phyloP scores from a whole-genome alignment of 1,139 yeast species.

The Yamadazyma taylorii region DNA sequence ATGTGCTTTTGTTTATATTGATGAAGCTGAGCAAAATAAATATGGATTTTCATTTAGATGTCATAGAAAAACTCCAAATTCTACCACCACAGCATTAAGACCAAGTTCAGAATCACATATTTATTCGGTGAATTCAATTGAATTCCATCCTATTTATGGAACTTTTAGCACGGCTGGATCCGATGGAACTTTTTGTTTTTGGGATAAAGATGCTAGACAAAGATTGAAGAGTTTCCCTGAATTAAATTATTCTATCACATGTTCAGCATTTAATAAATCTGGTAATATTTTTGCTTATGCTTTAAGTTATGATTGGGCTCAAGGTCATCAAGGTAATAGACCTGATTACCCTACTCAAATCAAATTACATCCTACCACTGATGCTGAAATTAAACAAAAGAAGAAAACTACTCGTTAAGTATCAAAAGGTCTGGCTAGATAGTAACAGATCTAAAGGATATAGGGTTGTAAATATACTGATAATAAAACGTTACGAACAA shows the following conservation, averaged over 20 bases:
- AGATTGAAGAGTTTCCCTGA: conserved; percentile 80
- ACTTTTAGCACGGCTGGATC: conserved; percentile 94
- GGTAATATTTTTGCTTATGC: conserved; percentile 93
- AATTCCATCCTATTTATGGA: conserved; percentile 87
- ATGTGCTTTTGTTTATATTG: conserved; percentile 94
- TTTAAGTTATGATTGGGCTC: conserved; percentile 91
- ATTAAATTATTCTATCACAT: conserved; percentile 71
- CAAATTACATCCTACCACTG: conserved; percentile 81
- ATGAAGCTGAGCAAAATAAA: conserved; percentile 72
- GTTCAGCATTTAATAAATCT: conserved; percentile 75
- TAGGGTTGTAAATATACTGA: too few species aligned
- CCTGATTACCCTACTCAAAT: conserved; percentile 74
- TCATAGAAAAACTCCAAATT: conserved; percentile 62
- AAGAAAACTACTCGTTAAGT: conserved; percentile 33
- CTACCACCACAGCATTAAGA: conserved; percentile 33
- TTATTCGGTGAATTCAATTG: conserved; percentile 76
- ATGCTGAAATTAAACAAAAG: conserved; percentile 84
- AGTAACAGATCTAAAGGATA: too few species aligned
- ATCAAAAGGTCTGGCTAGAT: too few species aligned
- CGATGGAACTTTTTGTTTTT: conserved; percentile 90
- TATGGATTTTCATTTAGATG: conserved; percentile 90
- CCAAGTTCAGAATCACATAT: conserved; percentile 50
- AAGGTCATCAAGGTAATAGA: conserved; percentile 78
- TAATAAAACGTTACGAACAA: too few species aligned
- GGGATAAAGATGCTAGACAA: conserved; percentile 95